Percentiles rank a stretch among this genome's conserved stretches.
Conservation (phyloP, 176 grass and related monocot species). For the Zoysia japonica region DNA sequence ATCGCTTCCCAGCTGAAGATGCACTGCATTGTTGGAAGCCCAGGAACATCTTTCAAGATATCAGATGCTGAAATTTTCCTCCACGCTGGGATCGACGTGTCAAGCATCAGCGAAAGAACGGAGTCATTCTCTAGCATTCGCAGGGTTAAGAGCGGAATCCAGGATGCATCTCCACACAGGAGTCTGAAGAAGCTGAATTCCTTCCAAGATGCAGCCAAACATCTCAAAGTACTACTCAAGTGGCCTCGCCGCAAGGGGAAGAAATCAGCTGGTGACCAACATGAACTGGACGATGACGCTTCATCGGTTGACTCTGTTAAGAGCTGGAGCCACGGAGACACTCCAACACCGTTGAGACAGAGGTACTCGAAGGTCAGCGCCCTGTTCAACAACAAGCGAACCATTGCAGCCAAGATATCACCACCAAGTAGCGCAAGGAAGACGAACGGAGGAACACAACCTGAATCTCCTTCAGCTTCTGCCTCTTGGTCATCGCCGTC, state of each 20-base stretch:
- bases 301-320: constrained; percentile 63
- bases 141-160: constrained; percentile 49
- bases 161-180: background rate
- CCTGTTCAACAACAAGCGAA: constrained; percentile 70
- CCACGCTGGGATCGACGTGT: constrained; percentile 51
- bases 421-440: constrained; percentile 48
- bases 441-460: constrained; percentile 56
- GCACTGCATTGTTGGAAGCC: constrained; percentile 65
- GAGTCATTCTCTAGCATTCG: constrained; percentile 57
- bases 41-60: constrained; percentile 77
- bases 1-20: constrained; percentile 71
- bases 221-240: constrained; percentile 63
- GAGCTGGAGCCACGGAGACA: constrained; percentile 60
- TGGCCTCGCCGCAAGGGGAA: constrained; percentile 70
- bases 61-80: constrained; percentile 85
- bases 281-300: constrained; percentile 47
- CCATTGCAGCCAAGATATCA: constrained; percentile 47
- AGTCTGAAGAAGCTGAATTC: constrained; percentile 60
- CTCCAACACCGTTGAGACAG: constrained; percentile 71
- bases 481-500: constrained; percentile 45
- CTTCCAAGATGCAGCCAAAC: constrained; percentile 54
- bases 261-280: constrained; percentile 36
- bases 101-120: constrained; percentile 50
- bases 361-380: constrained; percentile 64
- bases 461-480: constrained; percentile 33